Conservation (phyloP, 345 rosid genomes). For the Cardiospermum halicacabum region DNA sequence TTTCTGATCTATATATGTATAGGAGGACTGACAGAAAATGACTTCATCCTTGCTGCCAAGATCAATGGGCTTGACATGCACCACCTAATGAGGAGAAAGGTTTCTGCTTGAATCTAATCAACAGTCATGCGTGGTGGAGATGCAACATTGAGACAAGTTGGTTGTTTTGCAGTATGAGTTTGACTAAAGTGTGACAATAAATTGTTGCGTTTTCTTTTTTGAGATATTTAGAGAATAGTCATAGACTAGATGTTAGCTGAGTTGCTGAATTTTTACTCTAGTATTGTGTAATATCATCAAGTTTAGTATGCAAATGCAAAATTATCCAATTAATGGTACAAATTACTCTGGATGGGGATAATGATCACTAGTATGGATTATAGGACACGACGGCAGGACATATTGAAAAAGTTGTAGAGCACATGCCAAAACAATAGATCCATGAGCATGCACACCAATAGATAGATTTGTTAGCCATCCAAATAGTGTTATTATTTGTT, state of each 20-base stretch:
- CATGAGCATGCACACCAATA: too few species aligned
- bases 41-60: constrained; percentile 90
- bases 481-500: constrained; percentile 1
- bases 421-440: too few species aligned
- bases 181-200: not conserved
- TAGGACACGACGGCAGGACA: too few species aligned
- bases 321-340: too few species aligned
- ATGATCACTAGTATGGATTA: too few species aligned
- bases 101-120: constrained; percentile 12
- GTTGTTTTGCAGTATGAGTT: not conserved
- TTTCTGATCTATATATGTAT: constrained; percentile 24
- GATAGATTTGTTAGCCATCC: not conserved
- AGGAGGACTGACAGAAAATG: constrained; percentile 88
- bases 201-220: not conserved
- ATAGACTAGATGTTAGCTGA: too few species aligned
- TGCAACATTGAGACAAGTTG: not conserved
- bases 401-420: too few species aligned
- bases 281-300: too few species aligned
- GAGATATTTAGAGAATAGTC: too few species aligned
- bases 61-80: constrained; percentile 59
- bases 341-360: too few species aligned
- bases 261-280: too few species aligned
- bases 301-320: too few species aligned
- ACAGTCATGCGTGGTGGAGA: not conserved
- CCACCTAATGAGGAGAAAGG: constrained; percentile 53